Base-by-base conservation (phyloP, 306 rosid species). In the Hippophae tibetana region DNA sequence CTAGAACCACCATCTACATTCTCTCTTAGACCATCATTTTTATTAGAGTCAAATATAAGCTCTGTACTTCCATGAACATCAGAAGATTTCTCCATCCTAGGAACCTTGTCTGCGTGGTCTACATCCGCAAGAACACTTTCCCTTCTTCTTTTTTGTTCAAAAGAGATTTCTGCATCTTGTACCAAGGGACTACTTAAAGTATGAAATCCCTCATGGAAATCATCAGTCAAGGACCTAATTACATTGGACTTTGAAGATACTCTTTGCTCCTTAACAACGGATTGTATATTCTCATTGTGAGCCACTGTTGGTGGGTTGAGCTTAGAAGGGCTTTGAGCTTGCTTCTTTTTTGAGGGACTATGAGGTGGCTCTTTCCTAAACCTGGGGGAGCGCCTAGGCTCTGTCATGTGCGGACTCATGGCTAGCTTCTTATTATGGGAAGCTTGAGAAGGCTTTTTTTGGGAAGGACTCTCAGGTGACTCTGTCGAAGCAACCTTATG, bases 121-220 rank as follows among this genome's bases (percentile, higher is more conserved):
- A 74, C 83, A 61, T 71, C 77, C 13, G 64, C 64, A 56, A 56
- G 54, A 67, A 9, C 43, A 67, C 51, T 50, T 57, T 61, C 74
- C 1, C 47, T 41, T 57, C 82, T 82, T 63, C 96, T 69, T 77
- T 87, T 92, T 56, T 54, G 82, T 64, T 71, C 86, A 53, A 81
- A 80, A 57, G 68, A 72, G 66, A 18, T 72, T 66, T 76, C 78
- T 61, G 62, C 18, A 54, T 60, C 67, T 70, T 63, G 62, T 66
- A 57, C 18, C 5, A 48, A 41, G 41, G 78, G 78, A 61, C 72
- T 65, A 67, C 49, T 69, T 62, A 64, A 64, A 56, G 69, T 58
- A 57, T 70, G 70, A 57, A 50, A 71, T 67, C 26, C 61, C 45
- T 50, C 50, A 67, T 53, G 62, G 57, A 8, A 47, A 61, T 62